phyloP scores from a whole-genome alignment of 2,329 filamentous ascomycete genomes.

The Thielaviopsis populi region DNA sequence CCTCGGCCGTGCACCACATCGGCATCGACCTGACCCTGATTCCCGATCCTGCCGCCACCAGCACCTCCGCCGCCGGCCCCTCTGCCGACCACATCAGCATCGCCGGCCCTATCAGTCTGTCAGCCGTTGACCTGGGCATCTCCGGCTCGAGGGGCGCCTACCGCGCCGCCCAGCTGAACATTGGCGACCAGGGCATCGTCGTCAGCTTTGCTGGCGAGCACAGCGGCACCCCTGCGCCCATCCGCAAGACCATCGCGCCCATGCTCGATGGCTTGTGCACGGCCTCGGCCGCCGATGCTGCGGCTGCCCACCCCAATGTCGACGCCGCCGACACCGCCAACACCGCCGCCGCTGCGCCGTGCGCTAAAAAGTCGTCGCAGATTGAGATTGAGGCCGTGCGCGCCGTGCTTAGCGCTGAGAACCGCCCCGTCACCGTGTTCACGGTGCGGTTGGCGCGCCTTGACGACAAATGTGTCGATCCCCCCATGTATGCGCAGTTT shows the following conservation, averaged over 20 bases:
- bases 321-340: neutral
- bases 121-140: conserved; percentile 13
- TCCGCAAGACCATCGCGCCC: conserved; percentile 11
- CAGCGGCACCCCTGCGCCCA: neutral
- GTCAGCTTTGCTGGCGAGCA: neutral
- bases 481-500: conserved; percentile 13
- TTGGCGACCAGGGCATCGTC: conserved; percentile 13
- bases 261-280: conserved; percentile 14
- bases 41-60: conserved; percentile 8
- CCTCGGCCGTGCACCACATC: conserved; percentile 13
- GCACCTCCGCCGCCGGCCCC: neutral
- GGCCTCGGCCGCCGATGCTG: neutral
- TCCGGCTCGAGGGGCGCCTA: conserved; percentile 11
- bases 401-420: neutral
- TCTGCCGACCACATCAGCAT: conserved; percentile 6
- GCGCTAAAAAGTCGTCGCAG: conserved; percentile 13
- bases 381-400: conserved; percentile 11
- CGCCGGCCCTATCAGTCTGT: conserved; percentile 7
- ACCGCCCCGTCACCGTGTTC: conserved; percentile 13
- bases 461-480: conserved; percentile 9
- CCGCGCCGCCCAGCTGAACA: conserved; percentile 9
- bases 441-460: conserved; percentile 9
- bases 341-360: neutral
- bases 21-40: conserved; percentile 11
- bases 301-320: neutral